Conservation (phyloP, 2,329 filamentous ascomycete species). For the Penicillium sp. region DNA sequence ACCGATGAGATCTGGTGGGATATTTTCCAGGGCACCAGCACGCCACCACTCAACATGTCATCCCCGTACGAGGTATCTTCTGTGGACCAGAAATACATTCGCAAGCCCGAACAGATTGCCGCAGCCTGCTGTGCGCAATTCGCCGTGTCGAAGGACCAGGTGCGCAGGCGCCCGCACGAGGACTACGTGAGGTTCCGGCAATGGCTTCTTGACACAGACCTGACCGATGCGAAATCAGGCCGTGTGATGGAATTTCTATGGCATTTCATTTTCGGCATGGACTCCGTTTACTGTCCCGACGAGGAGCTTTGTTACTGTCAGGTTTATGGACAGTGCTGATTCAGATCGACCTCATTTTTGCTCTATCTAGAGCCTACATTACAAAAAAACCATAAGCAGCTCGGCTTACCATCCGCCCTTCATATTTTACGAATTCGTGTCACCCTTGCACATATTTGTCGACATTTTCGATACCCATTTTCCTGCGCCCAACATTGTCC, state of each 20-base stretch:
- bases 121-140: constrained; percentile 68
- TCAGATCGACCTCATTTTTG: neutral
- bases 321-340: constrained; percentile 37
- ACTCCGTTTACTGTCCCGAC: constrained; percentile 41
- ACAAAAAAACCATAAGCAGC: neutral
- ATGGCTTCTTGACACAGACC: constrained; percentile 60
- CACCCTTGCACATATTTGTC: neutral
- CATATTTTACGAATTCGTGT: neutral
- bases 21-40: constrained; percentile 42
- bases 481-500: neutral
- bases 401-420: neutral
- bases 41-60: constrained; percentile 32
- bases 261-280: constrained; percentile 57
- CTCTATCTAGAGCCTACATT: neutral
- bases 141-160: constrained; percentile 57
- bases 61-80: constrained; percentile 6
- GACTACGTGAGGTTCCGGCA: constrained; percentile 60
- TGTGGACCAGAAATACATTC: constrained; percentile 26
- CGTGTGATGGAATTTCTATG: constrained; percentile 66
- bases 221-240: constrained; percentile 58
- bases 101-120: constrained; percentile 54
- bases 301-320: constrained; percentile 38
- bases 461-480: constrained; percentile 7
- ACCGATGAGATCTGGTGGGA: constrained; percentile 40
- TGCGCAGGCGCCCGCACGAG: constrained; percentile 49